Conservation (phyloP, 1,284 basidiomycete genomes). For the Schizophyllum commune region DNA sequence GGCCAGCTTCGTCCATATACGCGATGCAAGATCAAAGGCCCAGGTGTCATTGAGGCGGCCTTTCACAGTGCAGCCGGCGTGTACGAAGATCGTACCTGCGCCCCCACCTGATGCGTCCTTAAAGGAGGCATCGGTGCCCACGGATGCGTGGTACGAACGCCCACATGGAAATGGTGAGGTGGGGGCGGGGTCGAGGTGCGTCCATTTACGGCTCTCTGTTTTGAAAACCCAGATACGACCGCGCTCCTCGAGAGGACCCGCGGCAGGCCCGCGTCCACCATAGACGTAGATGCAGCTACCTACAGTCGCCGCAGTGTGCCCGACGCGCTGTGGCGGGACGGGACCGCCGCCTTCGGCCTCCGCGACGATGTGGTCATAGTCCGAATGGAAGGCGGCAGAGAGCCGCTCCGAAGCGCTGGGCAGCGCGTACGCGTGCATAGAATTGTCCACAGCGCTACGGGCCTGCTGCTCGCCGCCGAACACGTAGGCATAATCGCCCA, state of each 20-base stretch:
- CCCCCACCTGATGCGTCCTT: background rate
- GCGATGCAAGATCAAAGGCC: background rate
- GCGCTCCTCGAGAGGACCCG: background rate
- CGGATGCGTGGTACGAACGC: background rate
- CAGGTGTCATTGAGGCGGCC: background rate
- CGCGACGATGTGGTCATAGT: background rate
- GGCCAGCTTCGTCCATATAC: background rate
- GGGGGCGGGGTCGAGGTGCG: background rate
- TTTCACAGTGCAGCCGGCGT: background rate
- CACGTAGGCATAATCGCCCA: background rate
- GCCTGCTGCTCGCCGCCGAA: background rate
- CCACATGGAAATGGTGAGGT: background rate
- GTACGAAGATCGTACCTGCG: background rate
- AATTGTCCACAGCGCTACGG: background rate
- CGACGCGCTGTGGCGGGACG: background rate
- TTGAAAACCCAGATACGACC: background rate
- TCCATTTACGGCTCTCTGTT: background rate
- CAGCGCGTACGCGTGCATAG: background rate
- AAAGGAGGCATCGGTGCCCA: background rate
- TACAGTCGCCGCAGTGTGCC: background rate
- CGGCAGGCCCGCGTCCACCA: background rate
- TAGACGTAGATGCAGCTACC: background rate
- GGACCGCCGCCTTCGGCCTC: background rate
- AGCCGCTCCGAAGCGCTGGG: background rate
- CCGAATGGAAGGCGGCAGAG: background rate